Evolutionary conservation across 306 rosid species (phyloP).

Genomic region (Fagus sylvatica): DNA sequence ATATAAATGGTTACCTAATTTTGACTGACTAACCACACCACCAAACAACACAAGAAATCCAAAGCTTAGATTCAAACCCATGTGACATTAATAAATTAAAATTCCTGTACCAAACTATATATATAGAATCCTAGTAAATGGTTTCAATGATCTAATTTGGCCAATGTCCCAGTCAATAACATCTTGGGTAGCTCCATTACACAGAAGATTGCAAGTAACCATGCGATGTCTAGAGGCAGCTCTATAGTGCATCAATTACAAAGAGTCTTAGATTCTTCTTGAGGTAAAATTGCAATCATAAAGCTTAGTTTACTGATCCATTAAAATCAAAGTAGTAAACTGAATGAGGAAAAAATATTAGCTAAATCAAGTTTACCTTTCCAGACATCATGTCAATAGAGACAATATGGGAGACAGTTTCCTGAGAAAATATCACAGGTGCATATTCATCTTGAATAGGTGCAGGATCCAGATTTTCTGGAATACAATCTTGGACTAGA

Average conservation of each 20-base stretch:
- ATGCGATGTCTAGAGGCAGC: neutral
- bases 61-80: neutral
- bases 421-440: conserved; percentile 97
- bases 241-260: neutral
- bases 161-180: neutral
- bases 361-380: conserved; percentile 59
- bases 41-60: neutral
- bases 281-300: neutral
- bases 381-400: conserved; percentile 99
- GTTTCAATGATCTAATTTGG: neutral
- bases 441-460: conserved; percentile 97
- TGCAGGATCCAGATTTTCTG: conserved; percentile 87
- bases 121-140: neutral
- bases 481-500: conserved; percentile 86
- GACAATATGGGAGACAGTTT: conserved; percentile 96
- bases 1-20: neutral
- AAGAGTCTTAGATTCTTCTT: neutral
- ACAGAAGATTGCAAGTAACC: neutral
- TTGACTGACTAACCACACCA: neutral
- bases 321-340: neutral
- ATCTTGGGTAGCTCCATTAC: neutral
- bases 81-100: neutral
- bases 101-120: neutral
- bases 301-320: neutral
- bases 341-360: neutral